A percentile compares a stretch with the other conserved stretches of the same genome.
Evolutionary conservation across 2,329 filamentous ascomycete species (phyloP).

Genomic region (Phyllosticta capitalensis): DNA sequence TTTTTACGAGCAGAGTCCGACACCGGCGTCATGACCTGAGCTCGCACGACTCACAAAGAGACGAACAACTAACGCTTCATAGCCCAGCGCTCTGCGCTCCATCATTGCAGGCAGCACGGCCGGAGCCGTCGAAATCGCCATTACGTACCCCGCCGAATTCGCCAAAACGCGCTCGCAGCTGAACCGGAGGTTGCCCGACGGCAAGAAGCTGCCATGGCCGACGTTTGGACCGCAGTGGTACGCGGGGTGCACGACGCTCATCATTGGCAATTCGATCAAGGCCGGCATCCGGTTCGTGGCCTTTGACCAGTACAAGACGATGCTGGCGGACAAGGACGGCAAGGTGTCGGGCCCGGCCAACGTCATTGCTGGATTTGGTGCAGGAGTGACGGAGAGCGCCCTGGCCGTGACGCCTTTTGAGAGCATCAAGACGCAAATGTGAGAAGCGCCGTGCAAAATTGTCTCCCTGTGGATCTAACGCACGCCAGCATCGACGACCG

Average conservation of each 20-base stretch:
- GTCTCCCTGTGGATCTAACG: background rate
- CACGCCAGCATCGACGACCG: conserved; percentile 74
- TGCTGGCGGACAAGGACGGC: conserved; percentile 74
- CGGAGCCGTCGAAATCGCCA: conserved; percentile 88
- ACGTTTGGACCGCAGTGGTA: conserved; percentile 94
- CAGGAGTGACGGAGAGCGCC: conserved; percentile 86
- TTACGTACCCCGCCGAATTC: conserved; percentile 93
- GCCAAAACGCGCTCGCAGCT: conserved; percentile 93
- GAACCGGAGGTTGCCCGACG: conserved; percentile 70
- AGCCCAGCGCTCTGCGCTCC: conserved; percentile 76
- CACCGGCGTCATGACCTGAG: background rate
- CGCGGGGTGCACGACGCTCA: conserved; percentile 91
- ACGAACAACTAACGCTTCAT: conserved; percentile 5
- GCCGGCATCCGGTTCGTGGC: conserved; percentile 93
- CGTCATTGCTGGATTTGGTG: conserved; percentile 87
- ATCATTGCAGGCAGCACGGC: conserved; percentile 89
- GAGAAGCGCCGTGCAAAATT: conserved; percentile 2
- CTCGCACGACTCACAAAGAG: background rate
- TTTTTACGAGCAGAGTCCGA: background rate
- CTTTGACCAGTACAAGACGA: conserved; percentile 84
- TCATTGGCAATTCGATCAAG: conserved; percentile 94
- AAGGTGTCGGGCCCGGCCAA: conserved; percentile 85
- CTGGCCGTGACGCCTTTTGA: conserved; percentile 94
- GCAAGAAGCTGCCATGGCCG: conserved; percentile 87
- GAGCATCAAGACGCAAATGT: conserved; percentile 93